These are phyloP conservation scores for Aureobasidium leucospermi DNA, from an alignment of 2,329 filamentous ascomycete genomes.

Conservation along the genomic window DNA sequence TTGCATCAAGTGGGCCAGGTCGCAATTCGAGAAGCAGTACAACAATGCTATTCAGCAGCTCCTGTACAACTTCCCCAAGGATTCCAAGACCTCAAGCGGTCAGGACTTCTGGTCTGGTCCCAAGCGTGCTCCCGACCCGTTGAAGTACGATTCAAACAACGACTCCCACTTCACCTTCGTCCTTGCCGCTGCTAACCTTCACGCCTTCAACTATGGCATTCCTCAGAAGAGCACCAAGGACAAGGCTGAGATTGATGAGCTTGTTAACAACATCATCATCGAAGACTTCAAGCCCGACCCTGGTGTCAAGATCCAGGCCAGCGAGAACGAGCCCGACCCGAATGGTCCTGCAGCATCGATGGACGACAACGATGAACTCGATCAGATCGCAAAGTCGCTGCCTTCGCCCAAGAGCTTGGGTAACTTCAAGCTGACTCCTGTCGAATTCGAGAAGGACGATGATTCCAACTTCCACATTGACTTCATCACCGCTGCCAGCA, in stretches of 20 bases:
- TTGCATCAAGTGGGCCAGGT: conserved; percentile 90
- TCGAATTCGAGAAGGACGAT: conserved; percentile 98
- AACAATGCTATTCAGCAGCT: conserved; percentile 95
- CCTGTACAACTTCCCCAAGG: conserved; percentile 94
- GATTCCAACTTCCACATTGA: conserved; percentile 98
- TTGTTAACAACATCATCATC: conserved; percentile 87
- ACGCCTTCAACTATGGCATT: conserved; percentile 97
- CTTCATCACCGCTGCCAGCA: conserved; percentile 96
- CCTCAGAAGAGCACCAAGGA: conserved; percentile 65
- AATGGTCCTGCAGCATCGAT: conserved; percentile 53
- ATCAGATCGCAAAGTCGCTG: conserved; percentile 63
- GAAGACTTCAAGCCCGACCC: conserved; percentile 89
- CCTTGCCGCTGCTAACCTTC: conserved; percentile 80
- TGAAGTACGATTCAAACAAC: conserved; percentile 82
- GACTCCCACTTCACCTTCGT: conserved; percentile 83
- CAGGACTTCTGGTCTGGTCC: conserved; percentile 97
- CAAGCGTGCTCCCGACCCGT: conserved; percentile 86
- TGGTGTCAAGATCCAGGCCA: conserved; percentile 91
- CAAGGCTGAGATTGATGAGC: conserved; percentile 65
- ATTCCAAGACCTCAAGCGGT: conserved; percentile 78
- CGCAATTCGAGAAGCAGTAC: conserved; percentile 93
- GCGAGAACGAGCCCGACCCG: conserved; percentile 90
- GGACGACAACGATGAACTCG: conserved; percentile 69
- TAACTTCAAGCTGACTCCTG: conserved; percentile 81
- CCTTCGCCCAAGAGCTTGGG: conserved; percentile 73